Evolutionary conservation across 164 flowering plant species (phyloP).

Genomic region (Vitis amurensis): DNA sequence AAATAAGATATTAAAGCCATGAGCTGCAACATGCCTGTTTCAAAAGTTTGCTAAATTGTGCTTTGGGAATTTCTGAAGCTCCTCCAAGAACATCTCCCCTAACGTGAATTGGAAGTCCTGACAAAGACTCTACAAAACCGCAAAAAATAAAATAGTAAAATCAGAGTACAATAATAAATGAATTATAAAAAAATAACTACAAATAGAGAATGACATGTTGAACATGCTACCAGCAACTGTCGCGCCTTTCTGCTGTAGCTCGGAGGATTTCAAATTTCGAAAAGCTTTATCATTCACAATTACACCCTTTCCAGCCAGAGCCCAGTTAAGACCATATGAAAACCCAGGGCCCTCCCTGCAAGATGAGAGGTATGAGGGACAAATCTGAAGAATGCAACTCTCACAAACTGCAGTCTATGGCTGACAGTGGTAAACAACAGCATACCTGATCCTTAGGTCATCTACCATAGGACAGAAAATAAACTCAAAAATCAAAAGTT

Average conservation of each 20-base stretch:
- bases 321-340: conserved; percentile 57
- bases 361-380: too few species aligned
- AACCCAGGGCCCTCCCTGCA: conserved; percentile 30
- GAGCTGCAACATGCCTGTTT: conserved; percentile 39
- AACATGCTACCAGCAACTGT: conserved; percentile 27
- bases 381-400: too few species aligned
- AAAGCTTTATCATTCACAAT: conserved; percentile 56
- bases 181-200: not conserved
- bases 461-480: too few species aligned
- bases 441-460: too few species aligned
- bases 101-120: conserved; percentile 44
- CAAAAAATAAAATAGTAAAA: not conserved
- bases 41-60: conserved; percentile 49
- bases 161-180: not conserved
- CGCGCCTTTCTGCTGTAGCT: conserved; percentile 54
- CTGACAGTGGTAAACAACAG: too few species aligned
- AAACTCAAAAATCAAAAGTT: too few species aligned
- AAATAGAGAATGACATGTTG: not conserved
- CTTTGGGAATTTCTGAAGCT: conserved; percentile 42
- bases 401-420: too few species aligned
- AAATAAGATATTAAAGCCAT: not conserved
- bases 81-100: conserved; percentile 39
- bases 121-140: conserved; percentile 32
- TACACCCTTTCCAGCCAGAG: conserved; percentile 58
- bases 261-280: conserved; percentile 45